Base-by-base conservation (phyloP, 768 basidiomycete species). In the Tricholomella constricta region DNA sequence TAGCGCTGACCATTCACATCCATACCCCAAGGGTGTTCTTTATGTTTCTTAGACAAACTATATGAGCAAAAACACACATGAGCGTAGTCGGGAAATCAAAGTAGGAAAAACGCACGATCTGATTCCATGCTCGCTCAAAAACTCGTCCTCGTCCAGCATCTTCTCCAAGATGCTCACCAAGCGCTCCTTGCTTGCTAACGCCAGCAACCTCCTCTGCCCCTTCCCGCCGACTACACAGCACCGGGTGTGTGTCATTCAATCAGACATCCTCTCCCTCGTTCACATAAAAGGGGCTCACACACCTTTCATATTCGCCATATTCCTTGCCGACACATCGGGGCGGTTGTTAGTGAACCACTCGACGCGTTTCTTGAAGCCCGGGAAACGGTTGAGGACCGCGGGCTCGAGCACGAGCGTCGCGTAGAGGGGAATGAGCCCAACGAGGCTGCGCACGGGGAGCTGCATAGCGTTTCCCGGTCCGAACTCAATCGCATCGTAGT, bases 281-380 rank as follows among this genome's bases (percentile, higher is more conserved):
- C 22, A 22, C 38, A 19, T 51, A 35, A 45, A 41, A 42, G 26
- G 31, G 14, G 22, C 22, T 3, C 17, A 45, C 31, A 2, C 55
- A 91, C 91, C 84, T 72, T 87, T 89, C 84, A 98, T 95, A 69
- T 96, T 97, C 5, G 97, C 95, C 79, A 98, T 93, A 69, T 97
- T 99, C 59, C 97, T 78, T 45, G 80, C 81, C 11, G 94, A 88
- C 36, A 98, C 82, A 51, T 86, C 91, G 0, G 88, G 85, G n/a
- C 95, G 75, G 70, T 98, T 90, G 63, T 97, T 85, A 47, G 98
- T 83, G 75, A 98, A 99, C 97, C 97, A 98, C 55, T 99, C 93
- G 83, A 99, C 84, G 34, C 97, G 84, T 73, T 98, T 98, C 77
- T 93, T 98, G 81, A 99, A 99, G 1, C 97, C 94, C 7, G 95